Base-by-base conservation (phyloP, 345 rosid genomes). In the Dovyalis caffra region DNA sequence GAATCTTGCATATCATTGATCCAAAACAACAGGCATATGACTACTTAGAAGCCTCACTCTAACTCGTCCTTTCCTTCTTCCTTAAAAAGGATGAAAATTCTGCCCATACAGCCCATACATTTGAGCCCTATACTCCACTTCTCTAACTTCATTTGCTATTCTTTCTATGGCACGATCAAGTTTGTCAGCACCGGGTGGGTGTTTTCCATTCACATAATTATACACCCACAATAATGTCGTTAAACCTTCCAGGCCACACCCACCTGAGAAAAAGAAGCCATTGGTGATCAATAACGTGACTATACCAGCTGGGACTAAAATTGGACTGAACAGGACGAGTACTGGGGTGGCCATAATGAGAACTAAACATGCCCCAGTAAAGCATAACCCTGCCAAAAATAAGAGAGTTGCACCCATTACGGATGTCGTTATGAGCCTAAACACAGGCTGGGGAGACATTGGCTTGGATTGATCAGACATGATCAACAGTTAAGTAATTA, bases 171-270 rank as follows among this genome's bases (percentile, higher is more conserved):
- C 89, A 15, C 83, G 76, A 38, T 88, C 95, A 65, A 93, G 77
- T 79, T 80, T 81, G 40, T 88, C 92, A 1, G 91, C 88, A 6
- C 93, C 92, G 28, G 64, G 64, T 4, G 92, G 97, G n/a, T 84
- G 93, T 74, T 88, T 86, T 35, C 93, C 95, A 0, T 82, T 77
- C 20, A 84, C 71, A 58, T 85, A 91, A 20, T 72, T 81, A 76
- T 90, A 90, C 23, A 90, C n/a, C 98, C 95, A 93, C 35, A 88
- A 29, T n/a, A 91, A 45, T 25, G 86, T 74, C 64, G 84, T 75
- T 40, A 84, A 47, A 1, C 90, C 94, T 9, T 88, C 89, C 70
- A 81, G 78, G 1, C 92, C 93, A 68, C 81, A 90, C 0, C 83
- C 88, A 6, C 91, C 86, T 0, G 91, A 88, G 74, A 87, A 79